phyloP scores from a whole-genome alignment of 768 basidiomycete genomes.

The Suillus subaureus region DNA sequence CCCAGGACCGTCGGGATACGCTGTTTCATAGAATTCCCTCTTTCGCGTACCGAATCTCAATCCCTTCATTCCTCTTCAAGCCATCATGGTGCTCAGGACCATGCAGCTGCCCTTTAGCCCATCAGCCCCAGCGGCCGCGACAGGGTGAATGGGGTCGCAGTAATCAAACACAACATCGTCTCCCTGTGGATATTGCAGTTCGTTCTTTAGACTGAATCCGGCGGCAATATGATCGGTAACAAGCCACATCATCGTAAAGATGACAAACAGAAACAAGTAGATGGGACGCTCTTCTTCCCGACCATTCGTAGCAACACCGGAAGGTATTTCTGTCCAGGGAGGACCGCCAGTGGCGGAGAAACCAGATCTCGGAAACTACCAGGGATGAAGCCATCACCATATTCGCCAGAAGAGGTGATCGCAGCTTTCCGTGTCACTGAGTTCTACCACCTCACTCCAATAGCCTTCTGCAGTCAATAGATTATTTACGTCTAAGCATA shows the following conservation, averaged over 20 bases:
- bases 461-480: neutral
- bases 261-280: slow-evolving; percentile 7
- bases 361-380: slow-evolving; percentile 6
- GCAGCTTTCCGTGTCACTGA: neutral
- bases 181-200: neutral
- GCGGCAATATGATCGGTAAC: slow-evolving; percentile 2
- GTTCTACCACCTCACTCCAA: neutral
- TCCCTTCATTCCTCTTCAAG: slow-evolving; percentile 4
- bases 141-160: neutral
- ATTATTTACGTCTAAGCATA: neutral
- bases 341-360: slow-evolving; percentile 1
- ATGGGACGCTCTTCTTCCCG: neutral
- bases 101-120: neutral
- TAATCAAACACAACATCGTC: neutral
- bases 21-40: neutral
- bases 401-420: neutral
- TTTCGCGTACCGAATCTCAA: neutral
- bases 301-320: neutral
- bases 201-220: neutral
- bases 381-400: neutral
- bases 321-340: slow-evolving; percentile 5
- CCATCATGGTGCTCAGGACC: slow-evolving; percentile 4
- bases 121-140: slow-evolving; percentile 3
- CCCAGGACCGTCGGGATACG: neutral
- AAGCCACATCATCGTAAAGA: neutral